Percentiles rank a stretch among this genome's conserved stretches.
phyloP scores from a whole-genome alignment of 306 rosid species.

The Malus sylvestris region DNA sequence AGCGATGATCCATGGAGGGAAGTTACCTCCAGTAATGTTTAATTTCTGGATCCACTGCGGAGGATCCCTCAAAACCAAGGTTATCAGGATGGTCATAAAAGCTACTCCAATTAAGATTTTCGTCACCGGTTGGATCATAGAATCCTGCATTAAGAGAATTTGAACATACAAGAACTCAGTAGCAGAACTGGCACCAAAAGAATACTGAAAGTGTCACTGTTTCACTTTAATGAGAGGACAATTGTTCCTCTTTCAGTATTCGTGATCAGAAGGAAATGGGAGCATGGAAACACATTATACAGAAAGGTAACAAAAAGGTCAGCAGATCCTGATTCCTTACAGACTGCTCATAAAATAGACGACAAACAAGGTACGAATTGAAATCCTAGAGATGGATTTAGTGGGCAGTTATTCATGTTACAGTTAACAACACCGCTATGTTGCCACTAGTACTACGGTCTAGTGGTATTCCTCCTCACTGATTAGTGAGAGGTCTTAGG shows the following conservation, averaged over 20 bases:
- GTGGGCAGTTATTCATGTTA: background rate
- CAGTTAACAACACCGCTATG: background rate
- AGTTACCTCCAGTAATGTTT: constrained; percentile 46
- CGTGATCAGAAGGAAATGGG: background rate
- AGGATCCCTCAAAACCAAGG: constrained; percentile 44
- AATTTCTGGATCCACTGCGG: constrained; percentile 63
- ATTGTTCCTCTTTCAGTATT: background rate
- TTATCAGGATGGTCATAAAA: constrained; percentile 49
- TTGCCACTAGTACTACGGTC: too few relatives aligned
- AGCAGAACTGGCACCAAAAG: background rate
- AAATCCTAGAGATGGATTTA: background rate
- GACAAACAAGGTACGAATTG: background rate
- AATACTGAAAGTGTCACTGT: background rate
- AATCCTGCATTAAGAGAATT: constrained; percentile 48
- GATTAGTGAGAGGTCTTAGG: too few relatives aligned
- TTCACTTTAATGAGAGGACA: background rate
- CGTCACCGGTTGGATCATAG: constrained; percentile 66
- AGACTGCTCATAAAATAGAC: background rate
- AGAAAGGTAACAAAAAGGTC: background rate
- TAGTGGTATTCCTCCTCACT: too few relatives aligned
- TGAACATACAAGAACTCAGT: background rate
- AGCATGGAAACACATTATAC: background rate
- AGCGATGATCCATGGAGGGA: constrained; percentile 89
- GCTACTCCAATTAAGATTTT: constrained; percentile 69
- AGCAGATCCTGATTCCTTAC: background rate